Percentiles rank a stretch among this genome's conserved stretches.
phyloP scores from a whole-genome alignment of 164 flowering plant species.

The Vitis rotundifolia region DNA sequence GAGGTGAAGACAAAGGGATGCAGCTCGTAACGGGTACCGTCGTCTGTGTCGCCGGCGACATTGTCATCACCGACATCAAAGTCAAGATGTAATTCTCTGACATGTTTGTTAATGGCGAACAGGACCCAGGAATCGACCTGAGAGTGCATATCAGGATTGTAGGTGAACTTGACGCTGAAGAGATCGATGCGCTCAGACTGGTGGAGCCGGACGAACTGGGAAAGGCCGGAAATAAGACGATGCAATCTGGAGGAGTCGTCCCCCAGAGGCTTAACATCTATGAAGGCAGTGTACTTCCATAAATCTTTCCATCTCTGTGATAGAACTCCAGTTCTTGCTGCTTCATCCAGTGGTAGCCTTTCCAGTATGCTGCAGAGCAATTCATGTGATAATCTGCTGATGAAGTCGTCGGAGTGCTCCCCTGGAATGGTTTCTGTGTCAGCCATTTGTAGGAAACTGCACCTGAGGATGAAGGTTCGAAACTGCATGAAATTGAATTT shows the following conservation, averaged over 20 bases:
- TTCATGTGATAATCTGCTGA: background rate
- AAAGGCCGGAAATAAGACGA: background rate
- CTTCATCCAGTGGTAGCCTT: background rate
- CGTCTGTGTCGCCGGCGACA: background rate
- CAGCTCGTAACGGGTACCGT: background rate
- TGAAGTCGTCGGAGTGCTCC: background rate
- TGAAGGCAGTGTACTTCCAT: background rate
- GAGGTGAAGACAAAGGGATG: background rate
- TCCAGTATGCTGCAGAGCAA: background rate
- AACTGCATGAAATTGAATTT: background rate
- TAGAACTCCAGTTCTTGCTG: background rate
- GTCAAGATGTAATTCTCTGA: background rate
- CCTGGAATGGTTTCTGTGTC: background rate
- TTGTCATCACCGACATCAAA: background rate
- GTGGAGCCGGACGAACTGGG: background rate
- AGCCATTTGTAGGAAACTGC: background rate
- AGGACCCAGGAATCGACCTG: background rate
- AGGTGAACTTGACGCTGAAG: background rate
- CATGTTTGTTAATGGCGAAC: background rate
- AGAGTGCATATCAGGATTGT: background rate
- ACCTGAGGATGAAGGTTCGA: background rate
- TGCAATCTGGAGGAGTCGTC: background rate
- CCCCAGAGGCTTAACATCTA: background rate
- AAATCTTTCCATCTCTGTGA: background rate
- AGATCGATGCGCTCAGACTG: background rate